Evolutionary conservation across 805 yeast species (phyloP).

Genomic region (Kodamaea kakaduensis): DNA sequence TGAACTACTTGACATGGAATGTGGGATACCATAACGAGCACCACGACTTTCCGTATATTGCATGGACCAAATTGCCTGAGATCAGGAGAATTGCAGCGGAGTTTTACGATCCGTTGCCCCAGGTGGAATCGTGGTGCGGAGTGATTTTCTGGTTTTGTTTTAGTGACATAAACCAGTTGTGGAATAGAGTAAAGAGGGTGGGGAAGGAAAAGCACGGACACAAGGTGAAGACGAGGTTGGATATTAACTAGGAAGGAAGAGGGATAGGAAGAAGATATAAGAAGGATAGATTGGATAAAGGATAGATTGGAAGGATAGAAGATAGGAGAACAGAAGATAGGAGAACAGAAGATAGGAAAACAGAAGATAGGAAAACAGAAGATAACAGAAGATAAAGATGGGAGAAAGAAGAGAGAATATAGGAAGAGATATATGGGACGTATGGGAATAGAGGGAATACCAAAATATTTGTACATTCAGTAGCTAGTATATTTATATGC

Average conservation of each 20-base stretch:
- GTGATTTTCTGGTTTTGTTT: constrained; percentile 70
- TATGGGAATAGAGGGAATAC: not conserved
- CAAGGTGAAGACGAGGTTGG: constrained; percentile 17
- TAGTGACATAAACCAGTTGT: constrained; percentile 63
- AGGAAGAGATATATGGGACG: no score
- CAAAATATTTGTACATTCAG: not conserved
- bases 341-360: no score
- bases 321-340: no score
- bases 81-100: constrained; percentile 68
- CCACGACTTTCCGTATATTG: constrained; percentile 91
- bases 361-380: no score
- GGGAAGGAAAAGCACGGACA: constrained; percentile 35
- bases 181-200: constrained; percentile 76
- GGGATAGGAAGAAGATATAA: no score
- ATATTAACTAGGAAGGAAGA: constrained; percentile 9
- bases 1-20: constrained; percentile 81
- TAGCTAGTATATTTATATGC: constrained; percentile 31
- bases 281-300: no score
- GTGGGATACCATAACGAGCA: constrained; percentile 95
- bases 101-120: constrained; percentile 77
- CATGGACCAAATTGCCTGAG: constrained; percentile 77
- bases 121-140: constrained; percentile 72
- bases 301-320: no score
- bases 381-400: no score
- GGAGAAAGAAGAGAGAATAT: no score